These are phyloP conservation scores for Selaginella tamariscina DNA, from an alignment of 75 land plant species.

Conservation along the genomic window DNA sequence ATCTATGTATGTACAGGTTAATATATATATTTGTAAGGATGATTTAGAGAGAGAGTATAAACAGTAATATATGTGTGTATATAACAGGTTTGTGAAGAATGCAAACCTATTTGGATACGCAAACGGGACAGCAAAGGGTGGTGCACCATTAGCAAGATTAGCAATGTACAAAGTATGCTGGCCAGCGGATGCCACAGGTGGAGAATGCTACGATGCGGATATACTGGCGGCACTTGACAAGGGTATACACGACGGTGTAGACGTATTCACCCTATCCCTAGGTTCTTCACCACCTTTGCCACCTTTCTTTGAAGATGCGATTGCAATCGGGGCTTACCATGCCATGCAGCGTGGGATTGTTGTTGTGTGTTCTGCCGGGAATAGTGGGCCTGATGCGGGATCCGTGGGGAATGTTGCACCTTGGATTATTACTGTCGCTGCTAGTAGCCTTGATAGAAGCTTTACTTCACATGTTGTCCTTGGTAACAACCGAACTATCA, in stretches of 20 bases:
- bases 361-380: background rate
- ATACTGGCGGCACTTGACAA: background rate
- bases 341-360: background rate
- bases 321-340: conserved; percentile 8
- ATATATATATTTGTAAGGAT: too few relatives aligned
- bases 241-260: conserved; percentile 1
- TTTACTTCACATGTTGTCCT: background rate
- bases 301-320: background rate
- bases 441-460: background rate
- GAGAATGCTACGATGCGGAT: conserved; percentile 35
- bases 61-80: too few relatives aligned
- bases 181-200: conserved; percentile 17
- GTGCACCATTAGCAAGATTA: conserved; percentile 49
- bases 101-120: conserved; percentile 38
- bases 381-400: background rate
- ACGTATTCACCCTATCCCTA: background rate
- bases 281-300: background rate
- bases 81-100: conserved; percentile 9
- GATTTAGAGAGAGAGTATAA: too few relatives aligned
- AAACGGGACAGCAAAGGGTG: conserved; percentile 53
- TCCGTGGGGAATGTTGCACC: background rate
- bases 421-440: conserved; percentile 9
- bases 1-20: too few relatives aligned
- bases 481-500: background rate
- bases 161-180: conserved; percentile 70